Evolutionary conservation across 2,329 filamentous ascomycete genomes (phyloP), one percentile per base, ranked within the genome.

Genomic region (Cadophora malorum): DNA sequence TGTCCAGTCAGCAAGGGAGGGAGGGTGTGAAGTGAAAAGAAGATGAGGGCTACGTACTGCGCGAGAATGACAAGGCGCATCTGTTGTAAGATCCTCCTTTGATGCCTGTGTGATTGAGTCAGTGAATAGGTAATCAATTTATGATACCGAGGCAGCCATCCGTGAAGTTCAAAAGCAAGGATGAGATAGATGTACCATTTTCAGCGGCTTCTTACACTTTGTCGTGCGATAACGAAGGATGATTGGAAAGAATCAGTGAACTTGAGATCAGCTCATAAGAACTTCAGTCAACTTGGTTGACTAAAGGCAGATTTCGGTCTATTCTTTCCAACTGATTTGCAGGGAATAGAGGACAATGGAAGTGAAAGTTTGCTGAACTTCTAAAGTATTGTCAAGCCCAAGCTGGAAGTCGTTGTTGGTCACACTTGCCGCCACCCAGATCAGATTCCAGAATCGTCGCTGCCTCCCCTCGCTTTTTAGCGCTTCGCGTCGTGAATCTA

Each of bases 31-130:
- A 5, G 14, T 55, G 28, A 19, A 63, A 33, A 58, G 23, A 21
- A 62, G 14, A 19, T 12, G 25, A 33, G 23, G 28, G 33, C 50
- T 65, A 49, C 90, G 79, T 81, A 94, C 91, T 70, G 94, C 95
- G 77, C 91, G 87, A 67, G 93, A 88, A 82, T 97, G 94, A 77
- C 94, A 97, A 28, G 94, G 91, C 70, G 93, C 92, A 75, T 92
- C 87, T 45, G 87, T 86, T 68, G 87, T 87, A 45, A 96, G 79
- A 78, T 94, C 92, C 76, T 91, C 85, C 74, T 93, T 88, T 16
- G 90, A 79, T 67, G 80, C 79, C 82, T 85, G 68, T 25, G 66
- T 60, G 49, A 72, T 60, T 63, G 56, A 21, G 49, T 63, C 50
- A 66, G 63, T 67, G 61, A 70, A 41, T 59, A 23, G 31, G 19